These are phyloP conservation scores for Arabidopsis hybrid DNA, from an alignment of 441 rosid species.

Conservation along the genomic window DNA sequence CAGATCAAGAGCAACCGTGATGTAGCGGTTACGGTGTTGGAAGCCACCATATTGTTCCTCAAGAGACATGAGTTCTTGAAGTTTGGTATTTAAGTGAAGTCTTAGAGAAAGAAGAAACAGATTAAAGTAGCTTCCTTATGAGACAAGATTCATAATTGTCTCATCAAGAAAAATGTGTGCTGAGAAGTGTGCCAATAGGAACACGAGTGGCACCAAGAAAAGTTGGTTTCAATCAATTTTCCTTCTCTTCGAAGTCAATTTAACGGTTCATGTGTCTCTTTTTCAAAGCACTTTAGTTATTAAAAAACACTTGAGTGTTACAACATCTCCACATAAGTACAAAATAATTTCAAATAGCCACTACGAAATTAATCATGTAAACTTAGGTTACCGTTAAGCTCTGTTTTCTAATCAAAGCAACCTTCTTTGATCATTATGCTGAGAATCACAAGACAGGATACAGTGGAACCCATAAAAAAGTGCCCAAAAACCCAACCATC, in stretches of 20 bases:
- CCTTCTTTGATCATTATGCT: constrained; percentile 39
- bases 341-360: constrained; percentile 23
- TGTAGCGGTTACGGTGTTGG: constrained; percentile 46
- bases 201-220: constrained; percentile 33
- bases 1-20: constrained; percentile 45
- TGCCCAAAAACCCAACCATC: constrained; percentile 20
- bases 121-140: constrained; percentile 37
- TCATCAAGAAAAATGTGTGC: constrained; percentile 27
- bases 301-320: constrained; percentile 29
- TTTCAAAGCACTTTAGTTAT: constrained; percentile 17
- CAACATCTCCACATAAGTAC: constrained; percentile 25
- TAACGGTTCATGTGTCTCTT: constrained; percentile 40
- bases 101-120: constrained; percentile 20
- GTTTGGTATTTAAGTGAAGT: constrained; percentile 34
- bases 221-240: constrained; percentile 45
- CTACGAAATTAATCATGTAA: constrained; percentile 31
- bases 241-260: constrained; percentile 76
- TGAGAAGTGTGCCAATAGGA: constrained; percentile 32
- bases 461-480: constrained; percentile 15
- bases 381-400: constrained; percentile 38
- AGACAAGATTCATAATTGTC: constrained; percentile 38
- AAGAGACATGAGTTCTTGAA: constrained; percentile 23
- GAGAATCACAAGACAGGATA: constrained; percentile 20
- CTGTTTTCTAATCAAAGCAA: constrained; percentile 43
- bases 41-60: constrained; percentile 42